Evolutionary conservation across 352 stramenopile species (phyloP), one percentile per base, ranked within the genome.

Genomic region (Globisporangium canariense): DNA sequence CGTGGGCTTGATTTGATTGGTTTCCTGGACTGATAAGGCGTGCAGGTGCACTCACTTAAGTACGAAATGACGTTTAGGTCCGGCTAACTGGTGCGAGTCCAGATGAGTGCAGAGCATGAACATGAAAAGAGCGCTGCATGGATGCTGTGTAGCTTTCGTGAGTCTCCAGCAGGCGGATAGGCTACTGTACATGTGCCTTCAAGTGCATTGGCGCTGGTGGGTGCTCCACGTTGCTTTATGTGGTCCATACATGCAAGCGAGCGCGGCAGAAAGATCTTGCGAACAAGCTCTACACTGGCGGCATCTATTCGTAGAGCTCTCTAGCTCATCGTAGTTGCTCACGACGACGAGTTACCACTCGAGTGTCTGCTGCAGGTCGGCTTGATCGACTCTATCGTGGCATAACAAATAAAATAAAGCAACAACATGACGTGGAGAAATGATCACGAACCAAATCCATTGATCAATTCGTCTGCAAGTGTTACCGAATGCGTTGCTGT

Each of bases 1-100:
- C 11, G 38, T 65, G n/a, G 32, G 47, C 11, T 66, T 47, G 28
- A 22, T 54, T 62, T 50, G 63, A 58, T 54, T 64, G 30, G 22
- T 64, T 66, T 58, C 60, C 46, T 58, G 41, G 34, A 49, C 8
- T 36, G 53, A 50, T 63, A 10, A 65, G 47, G 66, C 38, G 46
- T 0, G 10, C 11, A 22, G 9, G 3, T 45, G 45, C 28, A 25
- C 11, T 36, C 45, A 13, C 13, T 36, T 66, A 66, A 60, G 60
- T 66, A 55, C 60, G 60, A 66, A 55, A 49, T 22, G 10, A 14
- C 28, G 28, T 18, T 57, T n/a, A 5, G 11, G 9, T 22, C 25
- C 3, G 16, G 32, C 25, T 10, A 14, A 60, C 40, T 50, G 20
- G 52, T 28, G 45, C 45, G 45, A 51, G 45, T 11, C 7, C n/a